Percentiles rank a stretch among this genome's conserved stretches.
These are phyloP conservation scores for Cyberlindnera maclurae DNA, from an alignment of 805 yeast species.

Conservation along the genomic window DNA sequence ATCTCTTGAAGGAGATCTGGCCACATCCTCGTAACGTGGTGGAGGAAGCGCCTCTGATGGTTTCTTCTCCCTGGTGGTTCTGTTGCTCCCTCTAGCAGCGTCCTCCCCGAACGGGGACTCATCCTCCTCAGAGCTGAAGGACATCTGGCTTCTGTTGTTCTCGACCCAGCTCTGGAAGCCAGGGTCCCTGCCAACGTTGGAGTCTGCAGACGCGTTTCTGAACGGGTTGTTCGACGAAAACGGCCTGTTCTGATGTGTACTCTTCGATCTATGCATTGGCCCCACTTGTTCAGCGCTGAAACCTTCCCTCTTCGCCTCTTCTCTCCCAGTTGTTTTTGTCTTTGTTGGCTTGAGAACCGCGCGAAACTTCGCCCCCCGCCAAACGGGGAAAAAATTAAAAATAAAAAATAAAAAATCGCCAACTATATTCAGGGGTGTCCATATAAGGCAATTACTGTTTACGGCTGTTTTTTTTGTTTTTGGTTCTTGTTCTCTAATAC, in stretches of 20 bases:
- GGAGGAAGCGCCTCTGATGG: constrained; percentile 28
- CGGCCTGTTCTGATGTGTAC: constrained; percentile 21
- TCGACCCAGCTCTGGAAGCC: constrained; percentile 57
- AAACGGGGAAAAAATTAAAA: too few species aligned
- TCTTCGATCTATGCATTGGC: too few species aligned
- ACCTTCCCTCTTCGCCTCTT: too few species aligned
- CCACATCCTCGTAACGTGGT: constrained; percentile 66
- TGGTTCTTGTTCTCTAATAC: too few species aligned
- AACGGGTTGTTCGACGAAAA: constrained; percentile 71
- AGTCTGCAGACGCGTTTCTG: constrained; percentile 36
- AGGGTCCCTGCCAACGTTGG: constrained; percentile 22
- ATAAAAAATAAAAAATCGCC: too few species aligned
- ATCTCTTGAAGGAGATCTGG: constrained; percentile 38
- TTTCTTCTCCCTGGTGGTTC: constrained; percentile 24
- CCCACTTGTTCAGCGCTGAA: too few species aligned
- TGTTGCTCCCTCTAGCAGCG: constrained; percentile 20
- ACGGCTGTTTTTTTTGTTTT: too few species aligned
- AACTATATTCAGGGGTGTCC: too few species aligned
- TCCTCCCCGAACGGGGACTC: constrained; percentile 18
- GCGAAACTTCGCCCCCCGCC: too few species aligned
- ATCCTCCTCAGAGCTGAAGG: constrained; percentile 37
- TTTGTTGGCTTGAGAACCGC: too few species aligned
- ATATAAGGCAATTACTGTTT: too few species aligned
- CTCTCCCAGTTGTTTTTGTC: too few species aligned
- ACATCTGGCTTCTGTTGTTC: constrained; percentile 31